Evolutionary conservation across 768 basidiomycete genomes (phyloP).

Genomic region (Tricholoma saponaceum): DNA sequence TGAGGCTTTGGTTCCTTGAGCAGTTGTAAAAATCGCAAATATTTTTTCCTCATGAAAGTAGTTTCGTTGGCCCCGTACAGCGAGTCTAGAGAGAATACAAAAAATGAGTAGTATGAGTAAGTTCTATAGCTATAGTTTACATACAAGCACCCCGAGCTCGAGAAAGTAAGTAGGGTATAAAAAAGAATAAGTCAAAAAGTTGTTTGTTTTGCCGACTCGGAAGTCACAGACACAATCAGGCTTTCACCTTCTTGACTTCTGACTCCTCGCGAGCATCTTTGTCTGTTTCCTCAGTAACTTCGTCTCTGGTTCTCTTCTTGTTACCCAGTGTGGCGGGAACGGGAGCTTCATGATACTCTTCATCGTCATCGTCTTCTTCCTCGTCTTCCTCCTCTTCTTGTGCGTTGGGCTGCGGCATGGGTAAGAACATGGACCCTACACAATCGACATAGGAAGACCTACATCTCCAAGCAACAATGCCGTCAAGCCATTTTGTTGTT

Average conservation of each 20-base stretch:
- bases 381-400: conserved; percentile 27
- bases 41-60: neutral
- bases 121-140: neutral
- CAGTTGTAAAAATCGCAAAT: neutral
- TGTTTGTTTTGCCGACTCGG: conserved; percentile 7
- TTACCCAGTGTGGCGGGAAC: conserved; percentile 13
- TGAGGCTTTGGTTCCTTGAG: conserved; percentile 60
- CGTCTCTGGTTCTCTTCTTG: conserved; percentile 35
- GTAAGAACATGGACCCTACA: neutral
- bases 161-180: conserved; percentile 14
- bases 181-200: conserved; percentile 18
- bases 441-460: neutral
- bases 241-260: conserved; percentile 38
- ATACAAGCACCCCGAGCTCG: neutral
- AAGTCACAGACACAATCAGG: conserved; percentile 19
- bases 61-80: too few relatives aligned
- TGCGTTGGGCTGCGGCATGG: conserved; percentile 21
- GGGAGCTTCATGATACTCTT: conserved; percentile 11
- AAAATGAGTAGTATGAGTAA: neutral
- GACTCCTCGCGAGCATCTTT: conserved; percentile 24
- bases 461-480: conserved; percentile 17
- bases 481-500: conserved; percentile 10
- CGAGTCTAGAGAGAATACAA: neutral
- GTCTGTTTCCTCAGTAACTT: conserved; percentile 24
- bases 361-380: conserved; percentile 24